These are phyloP conservation scores for Helicocarpus griseus DNA, from an alignment of 2,329 filamentous ascomycete genomes.

Conservation along the genomic window DNA sequence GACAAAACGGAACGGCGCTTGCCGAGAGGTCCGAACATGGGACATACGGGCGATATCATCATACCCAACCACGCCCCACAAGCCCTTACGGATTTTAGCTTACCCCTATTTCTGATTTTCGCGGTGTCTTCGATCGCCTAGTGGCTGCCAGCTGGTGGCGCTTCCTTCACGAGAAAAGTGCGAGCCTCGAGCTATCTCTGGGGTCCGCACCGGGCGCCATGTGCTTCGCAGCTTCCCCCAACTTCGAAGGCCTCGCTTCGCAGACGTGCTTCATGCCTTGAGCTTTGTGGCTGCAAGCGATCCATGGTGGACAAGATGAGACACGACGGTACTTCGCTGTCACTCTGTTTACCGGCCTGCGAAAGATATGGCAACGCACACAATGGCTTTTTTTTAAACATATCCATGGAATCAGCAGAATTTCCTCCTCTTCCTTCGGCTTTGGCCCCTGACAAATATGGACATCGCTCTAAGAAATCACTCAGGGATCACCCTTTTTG, in stretches of 20 bases:
- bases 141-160: not conserved
- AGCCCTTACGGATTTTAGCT: not conserved
- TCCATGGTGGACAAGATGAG: too few relatives aligned
- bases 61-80: not conserved
- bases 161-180: not conserved
- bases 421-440: not conserved
- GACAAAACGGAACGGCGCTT: not conserved
- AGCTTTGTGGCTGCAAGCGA: too few relatives aligned
- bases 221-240: too few relatives aligned
- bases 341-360: too few relatives aligned
- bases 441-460: not conserved
- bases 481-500: conserved; percentile 5
- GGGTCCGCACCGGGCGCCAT: too few relatives aligned
- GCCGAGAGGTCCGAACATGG: too few relatives aligned
- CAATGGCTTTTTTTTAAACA: not conserved
- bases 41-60: too few relatives aligned
- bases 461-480: not conserved
- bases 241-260: too few relatives aligned
- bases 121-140: not conserved
- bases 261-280: too few relatives aligned
- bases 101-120: not conserved
- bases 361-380: too few relatives aligned
- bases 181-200: too few relatives aligned
- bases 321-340: too few relatives aligned
- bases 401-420: not conserved